phyloP scores from a whole-genome alignment of 1,139 yeast genomes.

The Yamadazyma epiphylla region DNA sequence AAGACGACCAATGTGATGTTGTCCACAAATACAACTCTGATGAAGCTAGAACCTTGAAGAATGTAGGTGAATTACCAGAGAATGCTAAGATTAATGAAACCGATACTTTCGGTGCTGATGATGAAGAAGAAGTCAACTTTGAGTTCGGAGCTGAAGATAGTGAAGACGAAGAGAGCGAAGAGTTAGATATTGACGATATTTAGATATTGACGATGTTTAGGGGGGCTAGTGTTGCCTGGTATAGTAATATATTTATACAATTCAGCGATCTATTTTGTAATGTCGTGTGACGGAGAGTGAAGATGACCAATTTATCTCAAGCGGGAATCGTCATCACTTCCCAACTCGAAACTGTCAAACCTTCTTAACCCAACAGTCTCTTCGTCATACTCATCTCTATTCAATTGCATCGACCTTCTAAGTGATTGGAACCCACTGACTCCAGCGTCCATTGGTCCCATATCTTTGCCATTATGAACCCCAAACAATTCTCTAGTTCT shows the following conservation, averaged over 20 bases:
- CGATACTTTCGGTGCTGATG: constrained; percentile 94
- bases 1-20: constrained; percentile 97
- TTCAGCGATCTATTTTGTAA: too few relatives aligned
- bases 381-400: constrained; percentile 49
- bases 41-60: constrained; percentile 95
- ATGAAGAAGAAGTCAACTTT: constrained; percentile 96
- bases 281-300: too few relatives aligned
- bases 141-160: constrained; percentile 96
- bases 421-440: constrained; percentile 68
- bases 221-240: too few relatives aligned
- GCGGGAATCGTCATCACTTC: constrained; percentile 38
- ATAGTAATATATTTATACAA: too few relatives aligned
- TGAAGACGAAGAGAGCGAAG: constrained; percentile 65
- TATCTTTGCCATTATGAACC: constrained; percentile 52
- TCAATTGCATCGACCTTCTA: constrained; percentile 64
- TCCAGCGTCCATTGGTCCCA: constrained; percentile 78
- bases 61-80: constrained; percentile 95
- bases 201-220: not conserved
- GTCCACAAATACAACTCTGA: constrained; percentile 95
- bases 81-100: constrained; percentile 96
- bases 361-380: constrained; percentile 59
- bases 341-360: constrained; percentile 58
- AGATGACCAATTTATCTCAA: too few relatives aligned
- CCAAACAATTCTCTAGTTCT: constrained; percentile 56
- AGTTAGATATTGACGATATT: constrained; percentile 57